phyloP scores from a whole-genome alignment of 202 grass and related monocot species.

The Brachypodium distachyon region DNA sequence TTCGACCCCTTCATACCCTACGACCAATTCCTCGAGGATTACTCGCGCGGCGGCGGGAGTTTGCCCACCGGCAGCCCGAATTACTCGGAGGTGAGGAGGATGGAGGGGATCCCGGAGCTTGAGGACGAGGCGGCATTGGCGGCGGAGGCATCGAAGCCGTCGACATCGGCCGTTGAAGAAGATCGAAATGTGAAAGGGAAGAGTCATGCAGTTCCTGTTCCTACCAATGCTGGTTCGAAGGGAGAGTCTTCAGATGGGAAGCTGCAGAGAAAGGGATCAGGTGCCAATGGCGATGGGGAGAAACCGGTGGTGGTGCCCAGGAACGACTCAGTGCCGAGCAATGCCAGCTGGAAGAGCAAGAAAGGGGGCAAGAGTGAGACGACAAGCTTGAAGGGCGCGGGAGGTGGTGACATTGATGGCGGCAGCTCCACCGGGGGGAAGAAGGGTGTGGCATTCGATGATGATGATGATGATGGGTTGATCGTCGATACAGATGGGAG shows the following conservation, averaged over 20 bases:
- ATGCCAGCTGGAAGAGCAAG: constrained; percentile 4
- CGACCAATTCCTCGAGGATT: constrained; percentile 40
- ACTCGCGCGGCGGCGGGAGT: constrained; percentile 9
- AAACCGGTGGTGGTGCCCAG: neutral
- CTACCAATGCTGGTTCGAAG: neutral
- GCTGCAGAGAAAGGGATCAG: neutral
- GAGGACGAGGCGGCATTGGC: constrained; percentile 51
- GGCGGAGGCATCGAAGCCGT: neutral
- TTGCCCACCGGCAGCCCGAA: constrained; percentile 45
- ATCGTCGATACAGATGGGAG: neutral
- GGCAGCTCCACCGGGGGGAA: constrained; percentile 39
- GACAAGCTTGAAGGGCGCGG: constrained; percentile 14
- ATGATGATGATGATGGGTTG: constrained; percentile 25
- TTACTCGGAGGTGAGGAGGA: constrained; percentile 46
- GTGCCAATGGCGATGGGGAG: neutral
- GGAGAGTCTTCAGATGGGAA: neutral
- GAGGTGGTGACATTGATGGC: constrained; percentile 12
- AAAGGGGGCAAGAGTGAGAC: constrained; percentile 1
- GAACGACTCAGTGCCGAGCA: constrained; percentile 9
- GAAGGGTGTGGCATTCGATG: constrained; percentile 55
- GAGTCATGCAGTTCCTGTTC: neutral
- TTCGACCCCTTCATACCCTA: constrained; percentile 63
- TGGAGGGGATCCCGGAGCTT: constrained; percentile 88
- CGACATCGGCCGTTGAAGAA: neutral
- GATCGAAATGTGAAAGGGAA: constrained; percentile 28